phyloP scores from a whole-genome alignment of 148 eudicot species.

The Persicaria tinctoria region DNA sequence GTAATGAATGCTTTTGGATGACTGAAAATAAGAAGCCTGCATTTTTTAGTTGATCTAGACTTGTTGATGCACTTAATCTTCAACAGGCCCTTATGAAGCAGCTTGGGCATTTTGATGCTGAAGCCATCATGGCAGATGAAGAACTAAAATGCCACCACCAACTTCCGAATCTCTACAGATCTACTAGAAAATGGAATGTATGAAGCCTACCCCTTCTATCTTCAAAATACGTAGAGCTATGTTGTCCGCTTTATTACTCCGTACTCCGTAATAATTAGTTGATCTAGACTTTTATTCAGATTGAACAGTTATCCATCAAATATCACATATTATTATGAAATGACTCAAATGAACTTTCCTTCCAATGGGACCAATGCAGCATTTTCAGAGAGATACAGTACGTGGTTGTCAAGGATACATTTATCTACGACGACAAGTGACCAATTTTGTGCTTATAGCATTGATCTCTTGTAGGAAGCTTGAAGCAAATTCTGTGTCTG shows the following conservation, averaged over 20 bases:
- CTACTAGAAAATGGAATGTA: slow-evolving; percentile 80
- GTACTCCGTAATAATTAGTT: too few relatives aligned
- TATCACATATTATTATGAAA: background rate
- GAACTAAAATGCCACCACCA: slow-evolving; percentile 44
- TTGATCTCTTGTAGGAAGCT: too few relatives aligned
- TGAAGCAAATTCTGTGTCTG: too few relatives aligned
- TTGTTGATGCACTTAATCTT: background rate
- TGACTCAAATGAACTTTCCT: too few relatives aligned
- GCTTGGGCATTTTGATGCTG: slow-evolving; percentile 53
- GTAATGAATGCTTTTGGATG: too few relatives aligned
- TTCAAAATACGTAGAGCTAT: background rate
- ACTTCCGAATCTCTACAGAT: slow-evolving; percentile 52
- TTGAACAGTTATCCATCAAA: background rate
- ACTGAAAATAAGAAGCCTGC: too few relatives aligned
- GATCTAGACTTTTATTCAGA: background rate
- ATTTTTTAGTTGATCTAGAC: too few relatives aligned
- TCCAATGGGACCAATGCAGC: slow-evolving; percentile 25
- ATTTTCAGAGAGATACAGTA: slow-evolving; percentile 65
- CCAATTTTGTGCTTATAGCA: too few relatives aligned
- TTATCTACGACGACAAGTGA: too few relatives aligned
- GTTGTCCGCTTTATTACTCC: background rate
- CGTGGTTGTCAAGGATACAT: slow-evolving; percentile 62
- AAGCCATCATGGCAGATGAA: slow-evolving; percentile 37
- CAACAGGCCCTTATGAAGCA: slow-evolving; percentile 61
- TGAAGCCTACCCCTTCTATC: background rate